Conservation (phyloP, 2,329 filamentous ascomycete genomes). For the Arthroderma sp. region DNA sequence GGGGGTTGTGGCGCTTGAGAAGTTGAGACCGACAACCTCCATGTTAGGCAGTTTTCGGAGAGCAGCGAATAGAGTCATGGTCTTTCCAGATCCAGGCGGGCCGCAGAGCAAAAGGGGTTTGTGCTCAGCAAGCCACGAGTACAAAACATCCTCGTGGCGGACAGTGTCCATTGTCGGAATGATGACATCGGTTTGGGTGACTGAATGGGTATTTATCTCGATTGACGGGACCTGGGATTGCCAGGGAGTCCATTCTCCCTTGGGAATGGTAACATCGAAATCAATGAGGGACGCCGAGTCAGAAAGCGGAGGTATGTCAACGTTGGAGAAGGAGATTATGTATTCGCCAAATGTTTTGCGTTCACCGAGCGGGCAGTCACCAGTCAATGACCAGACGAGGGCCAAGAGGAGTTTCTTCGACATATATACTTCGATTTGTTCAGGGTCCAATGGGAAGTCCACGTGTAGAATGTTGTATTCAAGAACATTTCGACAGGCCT, state of each 20-base stretch:
- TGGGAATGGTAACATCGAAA: conserved; percentile 78
- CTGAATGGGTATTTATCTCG: conserved; percentile 95
- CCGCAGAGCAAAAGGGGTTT: conserved; percentile 94
- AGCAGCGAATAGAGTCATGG: conserved; percentile 97
- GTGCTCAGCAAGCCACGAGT: conserved; percentile 98
- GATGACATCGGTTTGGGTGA: conserved; percentile 95
- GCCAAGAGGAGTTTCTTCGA: conserved; percentile 90
- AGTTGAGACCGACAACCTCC: conserved; percentile 98
- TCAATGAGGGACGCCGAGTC: conserved; percentile 82
- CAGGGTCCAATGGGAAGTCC: conserved; percentile 82
- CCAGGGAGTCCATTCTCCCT: conserved; percentile 83
- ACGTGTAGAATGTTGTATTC: conserved; percentile 93
- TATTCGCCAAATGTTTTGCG: conserved; percentile 82
- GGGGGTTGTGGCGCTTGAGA: conserved; percentile 95
- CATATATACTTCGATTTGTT: conserved; percentile 78
- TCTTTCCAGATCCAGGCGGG: conserved; percentile 96
- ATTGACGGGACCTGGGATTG: conserved; percentile 87
- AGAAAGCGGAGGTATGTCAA: conserved; percentile 69
- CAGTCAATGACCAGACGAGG: conserved; percentile 88
- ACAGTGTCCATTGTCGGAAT: conserved; percentile 97
- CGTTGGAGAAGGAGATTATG: conserved; percentile 66
- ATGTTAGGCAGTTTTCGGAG: conserved; percentile 94
- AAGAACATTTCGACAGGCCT: conserved; percentile 77
- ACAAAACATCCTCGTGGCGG: conserved; percentile 95
- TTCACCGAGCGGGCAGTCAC: conserved; percentile 79